Percentiles rank a stretch among this genome's conserved stretches.
phyloP scores from a whole-genome alignment of 139 green algal species.

The Closterium sp. region DNA sequence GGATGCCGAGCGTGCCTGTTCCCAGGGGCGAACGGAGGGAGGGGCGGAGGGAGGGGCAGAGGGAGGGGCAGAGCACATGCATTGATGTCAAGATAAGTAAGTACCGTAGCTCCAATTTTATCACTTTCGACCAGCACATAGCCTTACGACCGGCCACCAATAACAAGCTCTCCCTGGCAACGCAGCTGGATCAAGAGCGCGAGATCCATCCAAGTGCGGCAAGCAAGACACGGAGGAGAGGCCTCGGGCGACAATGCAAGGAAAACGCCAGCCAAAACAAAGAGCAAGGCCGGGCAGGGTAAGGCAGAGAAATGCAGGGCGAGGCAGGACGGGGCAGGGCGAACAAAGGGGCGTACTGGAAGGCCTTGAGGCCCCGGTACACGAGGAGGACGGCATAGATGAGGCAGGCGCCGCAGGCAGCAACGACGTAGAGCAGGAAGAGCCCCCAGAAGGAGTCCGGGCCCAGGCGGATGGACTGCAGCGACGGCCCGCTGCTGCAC shows the following conservation, averaged over 20 bases:
- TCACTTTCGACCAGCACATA: too few relatives aligned
- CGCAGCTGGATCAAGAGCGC: too few relatives aligned
- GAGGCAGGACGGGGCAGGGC: too few relatives aligned
- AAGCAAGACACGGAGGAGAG: too few relatives aligned
- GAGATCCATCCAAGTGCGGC: too few relatives aligned
- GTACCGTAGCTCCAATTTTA: too few relatives aligned
- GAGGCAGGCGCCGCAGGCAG: background rate
- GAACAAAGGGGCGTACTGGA: background rate
- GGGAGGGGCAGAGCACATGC: too few relatives aligned
- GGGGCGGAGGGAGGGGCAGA: background rate
- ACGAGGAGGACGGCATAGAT: background rate
- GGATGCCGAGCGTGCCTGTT: background rate
- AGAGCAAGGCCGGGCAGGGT: background rate
- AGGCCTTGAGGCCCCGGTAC: background rate
- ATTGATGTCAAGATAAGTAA: too few relatives aligned
- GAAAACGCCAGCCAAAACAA: background rate
- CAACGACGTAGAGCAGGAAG: conserved; percentile 8
- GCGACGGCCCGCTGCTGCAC: background rate
- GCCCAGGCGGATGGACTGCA: background rate
- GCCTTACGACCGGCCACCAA: too few relatives aligned
- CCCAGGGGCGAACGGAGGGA: background rate
- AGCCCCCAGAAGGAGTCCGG: background rate
- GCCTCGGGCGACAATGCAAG: too few relatives aligned
- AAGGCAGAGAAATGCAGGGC: background rate
- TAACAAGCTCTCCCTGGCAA: too few relatives aligned